Conservation (phyloP, 495 filamentous ascomycete genomes). For the Cryomyces minteri region DNA sequence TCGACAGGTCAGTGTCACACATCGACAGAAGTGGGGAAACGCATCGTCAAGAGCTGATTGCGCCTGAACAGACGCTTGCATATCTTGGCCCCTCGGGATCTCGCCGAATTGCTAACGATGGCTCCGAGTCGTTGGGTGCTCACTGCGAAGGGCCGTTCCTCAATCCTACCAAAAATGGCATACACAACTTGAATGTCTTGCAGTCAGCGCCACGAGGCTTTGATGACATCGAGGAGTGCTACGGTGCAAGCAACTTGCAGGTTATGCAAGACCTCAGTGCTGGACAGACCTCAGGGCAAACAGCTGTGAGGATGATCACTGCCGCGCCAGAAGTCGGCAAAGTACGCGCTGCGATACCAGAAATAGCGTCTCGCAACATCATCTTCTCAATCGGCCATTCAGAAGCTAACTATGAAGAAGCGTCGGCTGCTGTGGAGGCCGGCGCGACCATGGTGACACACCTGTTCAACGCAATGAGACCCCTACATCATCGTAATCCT, state of each 20-base stretch:
- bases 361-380: constrained; percentile 39
- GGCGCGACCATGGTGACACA: constrained; percentile 78
- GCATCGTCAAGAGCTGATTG: no score
- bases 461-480: constrained; percentile 79
- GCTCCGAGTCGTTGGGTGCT: constrained; percentile 65
- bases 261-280: neutral
- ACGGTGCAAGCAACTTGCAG: constrained; percentile 45
- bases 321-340: constrained; percentile 57
- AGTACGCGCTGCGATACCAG: constrained; percentile 41
- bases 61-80: constrained; percentile 36
- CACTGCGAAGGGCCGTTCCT: constrained; percentile 80
- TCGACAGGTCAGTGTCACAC: constrained; percentile 24
- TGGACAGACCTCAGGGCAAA: constrained; percentile 4
- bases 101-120: constrained; percentile 32
- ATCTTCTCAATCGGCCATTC: constrained; percentile 67
- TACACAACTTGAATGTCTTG: constrained; percentile 51
- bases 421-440: constrained; percentile 39
- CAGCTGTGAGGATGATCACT: constrained; percentile 54
- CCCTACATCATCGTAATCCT: constrained; percentile 68
- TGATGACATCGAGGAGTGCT: constrained; percentile 43
- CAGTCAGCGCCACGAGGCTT: constrained; percentile 29
- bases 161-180: constrained; percentile 48
- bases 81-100: constrained; percentile 49
- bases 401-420: constrained; percentile 60
- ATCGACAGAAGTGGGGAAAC: neutral